Evolutionary conservation across 768 basidiomycete genomes (phyloP).

Genomic region (Lentinula detonsa): DNA sequence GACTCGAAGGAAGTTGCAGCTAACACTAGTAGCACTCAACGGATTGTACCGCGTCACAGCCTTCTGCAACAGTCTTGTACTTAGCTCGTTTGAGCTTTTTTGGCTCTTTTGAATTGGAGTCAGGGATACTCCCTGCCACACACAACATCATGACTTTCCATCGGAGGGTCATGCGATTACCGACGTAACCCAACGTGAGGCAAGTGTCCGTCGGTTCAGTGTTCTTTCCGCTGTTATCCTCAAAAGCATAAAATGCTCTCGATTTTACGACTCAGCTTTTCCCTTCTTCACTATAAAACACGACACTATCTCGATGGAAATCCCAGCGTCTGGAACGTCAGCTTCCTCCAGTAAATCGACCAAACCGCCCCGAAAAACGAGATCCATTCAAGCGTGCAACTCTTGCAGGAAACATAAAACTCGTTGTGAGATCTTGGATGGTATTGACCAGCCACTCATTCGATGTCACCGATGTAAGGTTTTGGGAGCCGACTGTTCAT

Average conservation of each 20-base stretch:
- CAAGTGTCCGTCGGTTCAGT: background rate
- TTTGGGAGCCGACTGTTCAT: slow-evolving; percentile 32
- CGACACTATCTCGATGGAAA: background rate
- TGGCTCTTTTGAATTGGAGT: background rate
- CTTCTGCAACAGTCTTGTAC: no score
- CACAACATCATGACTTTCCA: background rate
- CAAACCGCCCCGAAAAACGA: slow-evolving; percentile 19
- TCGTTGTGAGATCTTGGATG: slow-evolving; percentile 36
- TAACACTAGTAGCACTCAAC: no score
- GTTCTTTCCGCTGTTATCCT: background rate
- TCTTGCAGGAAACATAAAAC: slow-evolving; percentile 40
- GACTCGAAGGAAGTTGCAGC: no score
- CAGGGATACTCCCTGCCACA: background rate
- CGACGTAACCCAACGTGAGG: background rate
- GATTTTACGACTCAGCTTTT: background rate
- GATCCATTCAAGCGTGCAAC: slow-evolving; percentile 25
- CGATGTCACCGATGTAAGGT: slow-evolving; percentile 37
- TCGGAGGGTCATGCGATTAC: background rate
- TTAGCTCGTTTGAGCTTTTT: background rate
- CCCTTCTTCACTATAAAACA: background rate
- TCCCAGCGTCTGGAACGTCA: background rate
- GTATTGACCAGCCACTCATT: slow-evolving; percentile 16
- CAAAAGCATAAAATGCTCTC: background rate
- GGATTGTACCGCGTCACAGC: no score
- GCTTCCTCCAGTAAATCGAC: background rate